Percentiles rank a stretch among this genome's conserved stretches.
These are phyloP conservation scores for Prosopis cineraria DNA, from an alignment of 306 rosid genomes.

Conservation along the genomic window DNA sequence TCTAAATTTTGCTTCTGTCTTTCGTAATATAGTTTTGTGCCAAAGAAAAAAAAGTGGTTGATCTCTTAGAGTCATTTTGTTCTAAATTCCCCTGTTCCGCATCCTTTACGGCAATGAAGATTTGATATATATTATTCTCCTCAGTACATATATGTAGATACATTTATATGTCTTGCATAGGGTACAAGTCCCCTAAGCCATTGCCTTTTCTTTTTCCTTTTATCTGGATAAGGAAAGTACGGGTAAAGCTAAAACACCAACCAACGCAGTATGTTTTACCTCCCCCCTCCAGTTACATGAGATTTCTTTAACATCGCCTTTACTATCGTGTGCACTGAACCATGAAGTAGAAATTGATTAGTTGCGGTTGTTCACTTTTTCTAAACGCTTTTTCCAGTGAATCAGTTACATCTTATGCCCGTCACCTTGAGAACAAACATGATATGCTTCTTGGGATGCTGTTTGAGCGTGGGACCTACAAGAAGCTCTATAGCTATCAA, in stretches of 20 bases:
- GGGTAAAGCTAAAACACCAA: not conserved
- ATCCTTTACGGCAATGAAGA: not conserved
- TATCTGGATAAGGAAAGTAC: not conserved
- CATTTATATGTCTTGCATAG: not conserved
- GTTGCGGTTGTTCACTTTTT: slow-evolving; percentile 8
- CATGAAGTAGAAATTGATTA: slow-evolving; percentile 21
- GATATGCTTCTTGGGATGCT: slow-evolving; percentile 95
- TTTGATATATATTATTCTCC: not conserved
- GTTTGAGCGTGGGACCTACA: slow-evolving; percentile 76
- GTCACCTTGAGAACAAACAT: slow-evolving; percentile 84
- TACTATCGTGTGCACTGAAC: not conserved
- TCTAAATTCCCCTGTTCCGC: not conserved
- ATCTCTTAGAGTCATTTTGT: not conserved
- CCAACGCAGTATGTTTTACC: not conserved
- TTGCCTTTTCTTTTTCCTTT: not conserved
- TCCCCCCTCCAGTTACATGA: not conserved
- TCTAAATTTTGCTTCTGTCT: slow-evolving; percentile 16
- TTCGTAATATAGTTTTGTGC: not conserved
- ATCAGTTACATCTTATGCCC: slow-evolving; percentile 75
- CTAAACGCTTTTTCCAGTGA: slow-evolving; percentile 58
- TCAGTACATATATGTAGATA: not conserved
- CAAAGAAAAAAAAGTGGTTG: not conserved
- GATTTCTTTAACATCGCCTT: not conserved
- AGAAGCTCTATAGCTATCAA: slow-evolving; percentile 82
- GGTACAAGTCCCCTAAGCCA: too few species aligned